A percentile compares a stretch with the other conserved stretches of the same genome.
Evolutionary conservation across 2,329 filamentous ascomycete genomes (phyloP).

Genomic region (Pyrenochaeta sp.): DNA sequence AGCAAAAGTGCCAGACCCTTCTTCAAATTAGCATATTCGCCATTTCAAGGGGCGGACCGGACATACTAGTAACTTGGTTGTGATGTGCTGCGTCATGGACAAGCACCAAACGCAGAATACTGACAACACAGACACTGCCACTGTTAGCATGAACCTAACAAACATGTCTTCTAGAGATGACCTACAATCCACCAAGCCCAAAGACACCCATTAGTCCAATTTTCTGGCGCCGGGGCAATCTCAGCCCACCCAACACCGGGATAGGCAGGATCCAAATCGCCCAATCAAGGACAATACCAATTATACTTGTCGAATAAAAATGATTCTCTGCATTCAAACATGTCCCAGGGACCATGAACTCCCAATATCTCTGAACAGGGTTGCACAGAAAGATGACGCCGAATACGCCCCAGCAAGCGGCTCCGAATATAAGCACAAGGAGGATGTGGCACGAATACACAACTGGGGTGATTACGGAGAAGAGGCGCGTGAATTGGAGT

Average conservation of each 20-base stretch:
- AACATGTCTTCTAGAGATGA: neutral
- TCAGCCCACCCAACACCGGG: conserved; percentile 36
- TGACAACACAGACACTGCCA: conserved; percentile 37
- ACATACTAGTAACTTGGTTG: conserved; percentile 34
- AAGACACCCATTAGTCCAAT: conserved; percentile 43
- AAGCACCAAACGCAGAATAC: conserved; percentile 36
- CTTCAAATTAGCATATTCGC: neutral
- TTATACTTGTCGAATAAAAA: conserved; percentile 32
- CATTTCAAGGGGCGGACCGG: too few species aligned
- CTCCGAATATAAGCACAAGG: conserved; percentile 24
- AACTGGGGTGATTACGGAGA: conserved; percentile 18
- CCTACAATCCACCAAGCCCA: conserved; percentile 47
- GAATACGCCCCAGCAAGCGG: conserved; percentile 34
- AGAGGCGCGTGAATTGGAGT: conserved; percentile 40
- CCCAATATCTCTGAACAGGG: conserved; percentile 37
- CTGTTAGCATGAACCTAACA: neutral
- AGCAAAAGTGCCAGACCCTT: conserved; percentile 49
- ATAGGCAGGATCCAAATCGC: conserved; percentile 42
- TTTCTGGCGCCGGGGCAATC: conserved; percentile 43
- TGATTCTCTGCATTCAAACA: conserved; percentile 35
- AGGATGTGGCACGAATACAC: conserved; percentile 22
- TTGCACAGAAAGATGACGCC: conserved; percentile 39
- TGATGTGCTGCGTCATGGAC: conserved; percentile 26
- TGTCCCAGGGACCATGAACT: conserved; percentile 18
- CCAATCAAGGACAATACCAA: conserved; percentile 41